Evolutionary conservation across 1,284 basidiomycete species (phyloP).

Genomic region (Cutaneotrichosporon cavernicola): DNA sequence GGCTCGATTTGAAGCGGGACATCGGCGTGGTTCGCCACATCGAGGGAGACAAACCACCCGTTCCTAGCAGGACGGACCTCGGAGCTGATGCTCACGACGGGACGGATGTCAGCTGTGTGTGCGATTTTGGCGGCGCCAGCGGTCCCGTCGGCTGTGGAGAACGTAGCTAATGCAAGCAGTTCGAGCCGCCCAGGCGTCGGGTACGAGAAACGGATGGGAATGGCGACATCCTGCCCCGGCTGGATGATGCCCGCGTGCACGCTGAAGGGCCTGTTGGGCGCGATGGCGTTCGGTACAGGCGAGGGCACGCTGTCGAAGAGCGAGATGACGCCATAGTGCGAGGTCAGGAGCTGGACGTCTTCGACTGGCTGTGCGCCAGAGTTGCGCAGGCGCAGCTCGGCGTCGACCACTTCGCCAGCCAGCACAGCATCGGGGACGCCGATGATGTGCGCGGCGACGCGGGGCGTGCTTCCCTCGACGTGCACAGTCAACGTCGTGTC

Average conservation of each 20-base stretch:
- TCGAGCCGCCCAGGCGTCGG: constrained; percentile 26
- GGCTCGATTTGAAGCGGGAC: constrained; percentile 13
- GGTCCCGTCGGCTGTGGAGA: constrained; percentile 24
- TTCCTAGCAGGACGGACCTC: constrained; percentile 13
- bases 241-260: constrained; percentile 26
- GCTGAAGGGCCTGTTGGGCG: constrained; percentile 17
- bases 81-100: constrained; percentile 9
- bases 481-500: constrained; percentile 51
- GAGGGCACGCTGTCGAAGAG: neutral
- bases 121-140: constrained; percentile 22
- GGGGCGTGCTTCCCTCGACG: constrained; percentile 46
- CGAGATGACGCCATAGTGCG: constrained; percentile 31
- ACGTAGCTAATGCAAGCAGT: constrained; percentile 33
- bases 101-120: constrained; percentile 27
- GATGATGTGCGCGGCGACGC: constrained; percentile 35
- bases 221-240: constrained; percentile 29
- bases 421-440: constrained; percentile 35
- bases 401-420: constrained; percentile 43
- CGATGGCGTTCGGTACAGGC: constrained; percentile 34
- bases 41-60: constrained; percentile 18
- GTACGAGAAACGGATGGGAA: constrained; percentile 32
- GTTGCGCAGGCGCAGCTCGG: constrained; percentile 42
- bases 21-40: constrained; percentile 18
- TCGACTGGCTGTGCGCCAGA: constrained; percentile 36
- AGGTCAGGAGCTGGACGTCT: constrained; percentile 40